These are phyloP conservation scores for Corchorus capsularis DNA, from an alignment of 345 rosid species.

Conservation along the genomic window DNA sequence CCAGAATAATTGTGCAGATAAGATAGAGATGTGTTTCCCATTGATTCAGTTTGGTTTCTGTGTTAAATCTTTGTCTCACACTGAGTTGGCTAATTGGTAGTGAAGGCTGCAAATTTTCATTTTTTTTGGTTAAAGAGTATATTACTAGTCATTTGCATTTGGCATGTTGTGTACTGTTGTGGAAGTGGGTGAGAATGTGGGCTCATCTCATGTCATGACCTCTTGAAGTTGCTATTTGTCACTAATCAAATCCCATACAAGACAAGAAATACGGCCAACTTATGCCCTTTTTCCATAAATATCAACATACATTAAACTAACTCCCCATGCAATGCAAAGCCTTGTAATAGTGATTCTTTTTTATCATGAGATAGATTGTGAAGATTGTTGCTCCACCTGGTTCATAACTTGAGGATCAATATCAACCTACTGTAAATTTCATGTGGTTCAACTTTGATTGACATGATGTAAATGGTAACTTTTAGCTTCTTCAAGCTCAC, in stretches of 20 bases:
- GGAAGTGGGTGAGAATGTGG: constrained; percentile 25
- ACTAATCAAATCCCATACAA: constrained; percentile 13
- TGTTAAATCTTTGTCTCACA: constrained; percentile 23
- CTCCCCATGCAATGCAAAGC: neutral
- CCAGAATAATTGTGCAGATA: constrained; percentile 14
- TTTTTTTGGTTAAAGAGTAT: constrained; percentile 12
- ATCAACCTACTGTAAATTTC: neutral
- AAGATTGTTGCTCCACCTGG: neutral
- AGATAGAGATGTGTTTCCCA: constrained; percentile 12
- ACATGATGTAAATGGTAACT: neutral
- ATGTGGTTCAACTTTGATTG: neutral
- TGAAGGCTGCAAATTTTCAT: constrained; percentile 22
- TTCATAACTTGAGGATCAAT: neutral
- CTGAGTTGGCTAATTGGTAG: constrained; percentile 27
- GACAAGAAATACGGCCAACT: neutral
- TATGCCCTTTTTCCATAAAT: neutral
- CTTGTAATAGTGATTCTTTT: neutral
- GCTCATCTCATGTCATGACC: constrained; percentile 21
- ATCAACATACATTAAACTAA: neutral
- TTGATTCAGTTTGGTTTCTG: constrained; percentile 16
- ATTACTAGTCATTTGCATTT: constrained; percentile 19
- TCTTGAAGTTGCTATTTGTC: constrained; percentile 22
- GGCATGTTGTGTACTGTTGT: constrained; percentile 28
- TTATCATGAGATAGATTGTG: neutral
- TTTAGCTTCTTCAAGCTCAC: neutral